A percentile compares a stretch with the other conserved stretches of the same genome.
Evolutionary conservation across 1,284 basidiomycete genomes (phyloP).

Genomic region (Moniliella sp.): DNA sequence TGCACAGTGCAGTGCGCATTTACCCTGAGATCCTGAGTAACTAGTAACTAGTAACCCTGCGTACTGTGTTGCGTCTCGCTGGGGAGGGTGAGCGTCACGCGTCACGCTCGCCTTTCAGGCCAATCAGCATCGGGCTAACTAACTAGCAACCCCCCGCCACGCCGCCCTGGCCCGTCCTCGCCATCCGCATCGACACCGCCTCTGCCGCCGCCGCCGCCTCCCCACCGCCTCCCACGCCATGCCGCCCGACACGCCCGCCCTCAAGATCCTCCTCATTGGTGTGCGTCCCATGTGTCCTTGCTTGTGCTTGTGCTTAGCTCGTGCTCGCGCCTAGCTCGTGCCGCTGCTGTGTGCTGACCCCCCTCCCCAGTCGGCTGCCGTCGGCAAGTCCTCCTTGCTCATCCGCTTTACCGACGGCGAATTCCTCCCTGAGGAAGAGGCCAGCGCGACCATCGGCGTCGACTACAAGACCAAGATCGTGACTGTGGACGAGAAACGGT

Average conservation of each 20-base stretch:
- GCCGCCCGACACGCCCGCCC: constrained; percentile 18
- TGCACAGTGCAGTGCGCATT: too few relatives aligned
- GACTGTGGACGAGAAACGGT: constrained; percentile 37
- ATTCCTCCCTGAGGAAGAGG: constrained; percentile 82
- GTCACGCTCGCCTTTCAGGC: too few relatives aligned
- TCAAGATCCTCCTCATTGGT: constrained; percentile 43
- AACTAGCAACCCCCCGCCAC: too few relatives aligned
- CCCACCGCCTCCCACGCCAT: too few relatives aligned
- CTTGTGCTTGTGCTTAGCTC: neutral
- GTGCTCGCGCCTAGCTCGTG: neutral
- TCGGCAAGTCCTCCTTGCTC: constrained; percentile 63
- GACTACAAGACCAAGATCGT: constrained; percentile 40
- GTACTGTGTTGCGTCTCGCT: too few relatives aligned
- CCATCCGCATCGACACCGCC: too few relatives aligned
- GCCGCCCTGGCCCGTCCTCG: too few relatives aligned
- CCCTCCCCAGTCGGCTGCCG: constrained; percentile 48
- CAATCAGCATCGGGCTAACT: too few relatives aligned
- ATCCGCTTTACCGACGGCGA: constrained; percentile 87
- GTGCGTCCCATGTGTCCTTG: neutral
- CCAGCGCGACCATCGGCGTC: constrained; percentile 63
- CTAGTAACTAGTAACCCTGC: too few relatives aligned
- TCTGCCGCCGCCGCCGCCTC: too few relatives aligned
- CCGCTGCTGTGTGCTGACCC: neutral
- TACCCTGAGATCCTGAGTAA: too few relatives aligned
- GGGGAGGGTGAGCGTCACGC: too few relatives aligned